Evolutionary conservation across 306 rosid species (phyloP).

Genomic region (apple (Malus domestica)): DNA sequence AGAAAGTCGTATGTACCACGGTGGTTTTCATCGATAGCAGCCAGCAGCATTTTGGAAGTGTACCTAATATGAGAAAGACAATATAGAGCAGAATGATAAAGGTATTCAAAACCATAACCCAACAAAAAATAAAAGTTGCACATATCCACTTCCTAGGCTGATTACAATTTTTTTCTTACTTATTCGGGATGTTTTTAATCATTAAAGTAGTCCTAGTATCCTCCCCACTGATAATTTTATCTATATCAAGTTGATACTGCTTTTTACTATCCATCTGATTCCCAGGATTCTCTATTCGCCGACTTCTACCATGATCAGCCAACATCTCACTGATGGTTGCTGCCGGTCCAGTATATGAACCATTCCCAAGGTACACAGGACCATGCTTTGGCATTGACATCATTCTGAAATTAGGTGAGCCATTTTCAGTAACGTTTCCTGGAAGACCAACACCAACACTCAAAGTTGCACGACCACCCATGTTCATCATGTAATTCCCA

Average conservation of each 20-base stretch:
- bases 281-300: constrained; percentile 61
- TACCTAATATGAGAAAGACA: constrained; percentile 43
- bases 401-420: constrained; percentile 69
- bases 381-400: constrained; percentile 66
- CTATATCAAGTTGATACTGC: constrained; percentile 89
- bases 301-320: constrained; percentile 54
- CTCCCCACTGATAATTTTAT: constrained; percentile 67
- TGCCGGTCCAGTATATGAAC: constrained; percentile 54
- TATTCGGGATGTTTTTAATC: constrained; percentile 93
- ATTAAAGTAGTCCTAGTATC: constrained; percentile 89
- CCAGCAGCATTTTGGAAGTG: constrained; percentile 86
- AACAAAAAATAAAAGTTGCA: background rate
- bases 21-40: constrained; percentile 90
- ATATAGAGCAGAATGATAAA: constrained; percentile 9
- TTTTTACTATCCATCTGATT: constrained; percentile 65
- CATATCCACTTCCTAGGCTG: background rate
- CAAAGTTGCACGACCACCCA: constrained; percentile 43
- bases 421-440: constrained; percentile 54
- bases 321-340: constrained; percentile 43
- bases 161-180: constrained; percentile 35
- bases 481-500: constrained; percentile 63
- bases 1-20: constrained; percentile 76
- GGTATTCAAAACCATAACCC: constrained; percentile 7
- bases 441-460: constrained; percentile 56
- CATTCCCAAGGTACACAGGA: constrained; percentile 63